phyloP scores from a whole-genome alignment of 2,329 filamentous ascomycete genomes.

The Fusarium praegraminearum region DNA sequence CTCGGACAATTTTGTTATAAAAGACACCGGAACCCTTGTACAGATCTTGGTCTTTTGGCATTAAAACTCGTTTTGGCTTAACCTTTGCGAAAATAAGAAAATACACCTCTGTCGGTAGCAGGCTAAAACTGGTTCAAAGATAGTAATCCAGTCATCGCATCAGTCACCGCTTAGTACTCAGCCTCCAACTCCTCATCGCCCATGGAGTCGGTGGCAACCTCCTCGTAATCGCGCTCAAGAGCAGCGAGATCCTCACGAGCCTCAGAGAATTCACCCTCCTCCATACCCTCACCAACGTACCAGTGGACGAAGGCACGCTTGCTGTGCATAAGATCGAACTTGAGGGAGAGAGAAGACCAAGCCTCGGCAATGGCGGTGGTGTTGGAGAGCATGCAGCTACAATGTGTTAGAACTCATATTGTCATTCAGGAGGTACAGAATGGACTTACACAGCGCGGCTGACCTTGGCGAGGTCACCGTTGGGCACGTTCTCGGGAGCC shows the following conservation, averaged over 20 bases:
- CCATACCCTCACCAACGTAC: slow-evolving; percentile 99
- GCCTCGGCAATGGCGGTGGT: slow-evolving; percentile 98
- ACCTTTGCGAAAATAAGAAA: slow-evolving; percentile 54
- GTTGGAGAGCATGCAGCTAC: slow-evolving; percentile 97
- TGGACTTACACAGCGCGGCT: slow-evolving; percentile 92
- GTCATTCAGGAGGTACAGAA: not conserved
- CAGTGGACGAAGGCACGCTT: slow-evolving; percentile 99
- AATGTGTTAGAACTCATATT: not conserved
- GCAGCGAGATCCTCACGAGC: slow-evolving; percentile 98
- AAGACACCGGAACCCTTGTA: slow-evolving; percentile 43
- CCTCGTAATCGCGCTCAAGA: slow-evolving; percentile 98
- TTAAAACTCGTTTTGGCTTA: slow-evolving; percentile 55
- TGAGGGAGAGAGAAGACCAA: slow-evolving; percentile 94
- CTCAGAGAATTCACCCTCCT: slow-evolving; percentile 99
- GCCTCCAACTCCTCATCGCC: slow-evolving; percentile 89
- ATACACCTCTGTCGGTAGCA: slow-evolving; percentile 53
- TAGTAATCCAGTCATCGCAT: slow-evolving; percentile 43
- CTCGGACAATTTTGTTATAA: slow-evolving; percentile 25
- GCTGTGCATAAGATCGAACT: slow-evolving; percentile 99
- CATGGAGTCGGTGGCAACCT: slow-evolving; percentile 94
- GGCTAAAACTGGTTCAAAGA: slow-evolving; percentile 46
- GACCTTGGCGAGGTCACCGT: slow-evolving; percentile 97
- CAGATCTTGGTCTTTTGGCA: slow-evolving; percentile 52
- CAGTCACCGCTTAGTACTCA: slow-evolving; percentile 78
- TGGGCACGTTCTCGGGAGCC: slow-evolving; percentile 93